Percentiles rank a stretch among this genome's conserved stretches.
phyloP scores from a whole-genome alignment of 371 early-diverging fungal species.

The Mucor plumbeus region DNA sequence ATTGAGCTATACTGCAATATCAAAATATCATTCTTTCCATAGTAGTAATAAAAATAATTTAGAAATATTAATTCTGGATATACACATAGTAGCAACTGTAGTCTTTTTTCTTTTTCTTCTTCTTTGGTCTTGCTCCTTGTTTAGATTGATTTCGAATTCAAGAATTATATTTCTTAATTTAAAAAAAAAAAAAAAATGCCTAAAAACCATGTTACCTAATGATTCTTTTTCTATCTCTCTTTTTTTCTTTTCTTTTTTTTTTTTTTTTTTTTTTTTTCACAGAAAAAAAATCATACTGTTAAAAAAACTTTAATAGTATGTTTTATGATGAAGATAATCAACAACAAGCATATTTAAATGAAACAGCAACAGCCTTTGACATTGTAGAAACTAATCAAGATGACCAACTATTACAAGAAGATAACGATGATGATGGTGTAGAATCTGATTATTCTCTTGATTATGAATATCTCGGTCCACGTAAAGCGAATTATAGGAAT shows the following conservation, averaged over 20 bases:
- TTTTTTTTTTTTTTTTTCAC: background rate
- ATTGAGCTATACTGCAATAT: too few species aligned
- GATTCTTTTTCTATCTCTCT: constrained; percentile 16
- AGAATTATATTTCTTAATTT: constrained; percentile 20
- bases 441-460: constrained; percentile 53
- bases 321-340: constrained; percentile 17
- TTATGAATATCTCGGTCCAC: constrained; percentile 53
- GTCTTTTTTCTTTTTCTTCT: background rate
- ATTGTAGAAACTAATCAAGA: background rate
- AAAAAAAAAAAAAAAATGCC: constrained; percentile 8
- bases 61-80: too few species aligned
- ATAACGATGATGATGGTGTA: constrained; percentile 23
- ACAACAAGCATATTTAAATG: background rate
- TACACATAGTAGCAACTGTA: background rate
- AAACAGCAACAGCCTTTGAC: constrained; percentile 3
- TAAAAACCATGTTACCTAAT: background rate
- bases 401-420: too few species aligned
- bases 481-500: constrained; percentile 45
- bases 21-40: too few species aligned
- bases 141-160: constrained; percentile 37
- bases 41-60: too few species aligned
- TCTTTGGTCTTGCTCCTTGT: constrained; percentile 19
- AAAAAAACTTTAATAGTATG: constrained; percentile 10
- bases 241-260: constrained; percentile 11
- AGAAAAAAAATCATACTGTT: background rate